Percentiles rank a stretch among this genome's conserved stretches.
These are phyloP conservation scores for Discostella stelligeroides DNA, from an alignment of 108 stramenopile genomes.

Conservation along the genomic window DNA sequence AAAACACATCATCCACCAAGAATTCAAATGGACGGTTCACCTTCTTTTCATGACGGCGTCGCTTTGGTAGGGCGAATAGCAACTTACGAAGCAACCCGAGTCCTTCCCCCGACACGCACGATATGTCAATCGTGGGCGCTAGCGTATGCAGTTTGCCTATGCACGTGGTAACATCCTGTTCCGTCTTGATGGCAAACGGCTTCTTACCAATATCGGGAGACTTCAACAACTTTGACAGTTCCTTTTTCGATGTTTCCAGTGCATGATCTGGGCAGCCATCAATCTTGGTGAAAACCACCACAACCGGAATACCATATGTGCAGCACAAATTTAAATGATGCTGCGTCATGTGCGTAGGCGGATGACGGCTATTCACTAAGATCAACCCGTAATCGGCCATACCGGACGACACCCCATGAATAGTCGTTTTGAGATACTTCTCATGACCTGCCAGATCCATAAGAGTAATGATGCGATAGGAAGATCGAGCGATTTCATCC, in stretches of 20 bases:
- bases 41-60: slow-evolving; percentile 86
- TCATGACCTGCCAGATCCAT: slow-evolving; percentile 99
- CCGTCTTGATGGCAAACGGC: slow-evolving; percentile 80
- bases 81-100: slow-evolving; percentile 91
- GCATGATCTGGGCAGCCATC: slow-evolving; percentile 97
- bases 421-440: slow-evolving; percentile 98
- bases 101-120: slow-evolving; percentile 96
- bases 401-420: slow-evolving; percentile 95
- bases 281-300: slow-evolving; percentile 96
- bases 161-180: slow-evolving; percentile 86
- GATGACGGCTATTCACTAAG: slow-evolving; percentile 95
- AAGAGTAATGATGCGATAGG: slow-evolving; percentile 86
- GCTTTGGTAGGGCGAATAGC: slow-evolving; percentile 85
- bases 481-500: slow-evolving; percentile 82
- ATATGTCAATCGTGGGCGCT: slow-evolving; percentile 95
- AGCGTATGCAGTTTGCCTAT: slow-evolving; percentile 88
- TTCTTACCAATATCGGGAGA: slow-evolving; percentile 71
- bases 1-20: slow-evolving; percentile 82
- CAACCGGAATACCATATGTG: slow-evolving; percentile 92
- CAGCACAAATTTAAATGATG: slow-evolving; percentile 98
- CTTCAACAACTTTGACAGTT: slow-evolving; percentile 74
- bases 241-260: slow-evolving; percentile 86
- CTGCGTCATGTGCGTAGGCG: slow-evolving; percentile 98
- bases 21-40: slow-evolving; percentile 80
- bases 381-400: slow-evolving; percentile 96